A percentile compares a stretch with the other conserved stretches of the same genome.
Conservation (phyloP, 495 filamentous ascomycete species). For the Ascodesmis nigricans region DNA sequence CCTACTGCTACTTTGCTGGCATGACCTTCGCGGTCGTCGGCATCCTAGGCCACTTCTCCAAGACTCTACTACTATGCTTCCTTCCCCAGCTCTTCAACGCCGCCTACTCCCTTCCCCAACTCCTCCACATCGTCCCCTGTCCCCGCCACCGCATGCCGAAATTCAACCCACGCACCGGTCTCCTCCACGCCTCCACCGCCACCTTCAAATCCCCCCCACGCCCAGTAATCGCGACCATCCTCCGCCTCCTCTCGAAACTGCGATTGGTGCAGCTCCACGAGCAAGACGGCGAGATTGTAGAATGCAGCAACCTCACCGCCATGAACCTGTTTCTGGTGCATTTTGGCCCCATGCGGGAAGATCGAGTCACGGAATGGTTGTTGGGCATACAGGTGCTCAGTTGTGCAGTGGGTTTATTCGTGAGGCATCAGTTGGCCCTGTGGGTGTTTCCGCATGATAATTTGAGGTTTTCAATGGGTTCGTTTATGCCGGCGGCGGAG, state of each 20-base stretch:
- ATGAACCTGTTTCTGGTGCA: slow-evolving; percentile 92
- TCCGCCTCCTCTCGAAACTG: slow-evolving; percentile 43
- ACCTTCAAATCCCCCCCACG: slow-evolving; percentile 53
- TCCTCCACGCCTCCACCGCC: slow-evolving; percentile 66
- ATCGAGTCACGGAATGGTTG: slow-evolving; percentile 55
- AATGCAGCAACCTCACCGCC: slow-evolving; percentile 78
- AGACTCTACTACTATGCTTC: slow-evolving; percentile 77
- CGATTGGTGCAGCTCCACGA: slow-evolving; percentile 41
- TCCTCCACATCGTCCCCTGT: slow-evolving; percentile 75
- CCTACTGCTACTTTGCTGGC: slow-evolving; percentile 97
- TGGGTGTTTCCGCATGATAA: slow-evolving; percentile 78
- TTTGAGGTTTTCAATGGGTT: no score
- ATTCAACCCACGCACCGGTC: slow-evolving; percentile 61
- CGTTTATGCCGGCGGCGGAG: no score
- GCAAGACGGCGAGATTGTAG: slow-evolving; percentile 43
- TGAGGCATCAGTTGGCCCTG: slow-evolving; percentile 64
- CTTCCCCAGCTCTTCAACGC: slow-evolving; percentile 95
- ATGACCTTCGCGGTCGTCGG: slow-evolving; percentile 98
- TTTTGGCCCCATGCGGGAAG: slow-evolving; percentile 79
- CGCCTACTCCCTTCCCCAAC: slow-evolving; percentile 71
- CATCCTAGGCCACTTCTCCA: slow-evolving; percentile 92
- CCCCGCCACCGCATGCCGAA: slow-evolving; percentile 75
- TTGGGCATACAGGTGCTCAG: slow-evolving; percentile 46
- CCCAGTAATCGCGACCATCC: slow-evolving; percentile 31
- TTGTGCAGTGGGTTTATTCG: slow-evolving; percentile 62